Base-by-base conservation (phyloP, 768 basidiomycete species). In the Suillus subaureus region DNA sequence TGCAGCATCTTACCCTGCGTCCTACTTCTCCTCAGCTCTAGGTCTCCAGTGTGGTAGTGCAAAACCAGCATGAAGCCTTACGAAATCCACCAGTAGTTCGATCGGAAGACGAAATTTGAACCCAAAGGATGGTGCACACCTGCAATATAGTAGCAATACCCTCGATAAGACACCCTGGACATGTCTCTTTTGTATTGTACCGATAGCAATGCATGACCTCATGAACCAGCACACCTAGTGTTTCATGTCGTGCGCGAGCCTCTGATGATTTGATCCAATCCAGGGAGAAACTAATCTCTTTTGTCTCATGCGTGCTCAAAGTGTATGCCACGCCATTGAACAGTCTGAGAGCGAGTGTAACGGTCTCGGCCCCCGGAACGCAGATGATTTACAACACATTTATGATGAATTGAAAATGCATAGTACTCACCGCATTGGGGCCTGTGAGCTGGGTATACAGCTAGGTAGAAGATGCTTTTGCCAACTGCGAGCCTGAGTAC, bases 201-300 rank as follows among this genome's bases (percentile, higher is more conserved):
- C 93, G 92, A 73, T 83, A 93, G 71, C 89, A 93, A 68, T 94
- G 92, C 6, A 92, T 91, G 72, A 90, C 83, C 77, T 94, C 91
- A 72, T 91, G 92, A 42, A 84, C 79, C 4, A 94, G 79, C 4
- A 93, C 90, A 4, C 92, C 92, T 49, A 78, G 68, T 58, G 92
- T 88, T 77, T 94, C 92, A 55, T 89, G 82, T 35, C 77, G 71
- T 63, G 85, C 81, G 47, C 81, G 78, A 64, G 77, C 63, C 16
- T 72, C 71, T 40, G 74, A 77, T 61, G 80, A 78, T 61, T 77
- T 77, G 75, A 93, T 82, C 75, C 93, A 85, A 57, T 88, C 81
- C 23, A 89, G 82, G 8, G 90, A 89, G 58, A 92, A 82, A 71
- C 91, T 87, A 37, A 93, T 88, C 77, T 93, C 88, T 78, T 94